Evolutionary conservation across 768 basidiomycete genomes (phyloP), one percentile per base, ranked within the genome.

Genomic region (Glaciozyma martinii): DNA sequence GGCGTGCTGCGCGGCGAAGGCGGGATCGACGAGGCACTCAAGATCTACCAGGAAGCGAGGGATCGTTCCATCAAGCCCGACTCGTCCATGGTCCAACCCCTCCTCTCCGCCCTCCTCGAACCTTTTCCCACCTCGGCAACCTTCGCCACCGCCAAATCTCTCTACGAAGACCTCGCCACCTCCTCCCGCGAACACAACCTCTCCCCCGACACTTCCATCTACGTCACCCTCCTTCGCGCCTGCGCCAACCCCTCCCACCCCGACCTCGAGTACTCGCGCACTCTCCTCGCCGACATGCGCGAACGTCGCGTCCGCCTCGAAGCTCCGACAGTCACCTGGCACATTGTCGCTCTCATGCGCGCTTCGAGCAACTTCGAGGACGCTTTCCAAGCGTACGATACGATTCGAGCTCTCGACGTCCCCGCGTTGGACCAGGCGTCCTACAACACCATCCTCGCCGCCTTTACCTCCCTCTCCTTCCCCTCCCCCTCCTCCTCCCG

Each of bases 291-390:
- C 46, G 87, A 90, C 68, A 87, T 92, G 84, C 79, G 82, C 50
- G 61, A 71, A 5, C 81, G 83, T 42, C 74, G 78, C 7, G 73
- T 89, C 29, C 72, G 79, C 72, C 79, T 70, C 76, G 81, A 61
- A 77, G 80, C 79, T 43, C 71, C 80, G 68, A 78, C 81, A 25
- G 72, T 78, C 18, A 79, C 83, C 7, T 81, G 83, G 3, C 76
- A 83, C 44, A 80, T 86, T 52, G 80, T 86, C 58, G 76, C 87
- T 53, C 81, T 84, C 55, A 90, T 93, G 85, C 82, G 82, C 30
- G 77, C 79, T n/a, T 78, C 84, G 2, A 72, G 80, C 3, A 80
- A 74, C 49, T 80, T 83, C 55, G 78, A 81, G 30, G 82, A 84
- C 18, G 88, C 89, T 0, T 82, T 88, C 61, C 76, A 81, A 21